Base-by-base conservation (phyloP, 2,329 filamentous ascomycete genomes). In the Pyrenochaeta sp. region DNA sequence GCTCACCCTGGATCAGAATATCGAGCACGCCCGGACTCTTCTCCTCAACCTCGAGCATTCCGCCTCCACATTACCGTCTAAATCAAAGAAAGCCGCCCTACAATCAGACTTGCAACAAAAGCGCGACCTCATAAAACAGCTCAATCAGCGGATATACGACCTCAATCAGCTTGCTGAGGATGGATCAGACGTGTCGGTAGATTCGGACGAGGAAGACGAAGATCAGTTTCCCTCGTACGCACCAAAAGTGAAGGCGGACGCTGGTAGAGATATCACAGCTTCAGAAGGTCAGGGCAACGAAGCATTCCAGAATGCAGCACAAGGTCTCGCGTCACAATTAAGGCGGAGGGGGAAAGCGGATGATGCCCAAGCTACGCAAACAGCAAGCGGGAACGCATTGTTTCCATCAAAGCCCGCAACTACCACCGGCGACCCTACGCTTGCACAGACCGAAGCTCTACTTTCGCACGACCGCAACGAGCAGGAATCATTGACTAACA, bases 401-500 rank as follows among this genome's bases (percentile, higher is more conserved):
- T 76, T 77, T 61, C 72, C 58, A 60, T 74, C 62, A 2, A 65
- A 61, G 37, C 29, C 63, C 9, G 54, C 48, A 3, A 55, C 50
- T 39, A 67, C 48, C 43, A 70, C 51, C 29, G 45, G 54, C 35
- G 52, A 68, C 20, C 56, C 60, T 21, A 52, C 51, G 4, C 54
- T 68, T 11, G 48, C 64, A 15, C 59, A 71, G 21, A 69, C 71
- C 1, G 90, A 96, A 74, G 80, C 85, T 1, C 80, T 91, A 21
- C 81, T 96, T 29, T 84, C 89, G 58, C 81, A 88, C 62, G 84
- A 96, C 64, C 87, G 89, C 39, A 78, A 77, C 40, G 90, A 96
- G 73, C 92, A 96, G 71, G 90, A 96, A 69, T 77, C 81, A 22
- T 80, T 97, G 3, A 93, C 92, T 0, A 80, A 82, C 24, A 92